Evolutionary conservation across 163 green algal genomes (phyloP).

Genomic region (Coccomyxa subellipsoidea): DNA sequence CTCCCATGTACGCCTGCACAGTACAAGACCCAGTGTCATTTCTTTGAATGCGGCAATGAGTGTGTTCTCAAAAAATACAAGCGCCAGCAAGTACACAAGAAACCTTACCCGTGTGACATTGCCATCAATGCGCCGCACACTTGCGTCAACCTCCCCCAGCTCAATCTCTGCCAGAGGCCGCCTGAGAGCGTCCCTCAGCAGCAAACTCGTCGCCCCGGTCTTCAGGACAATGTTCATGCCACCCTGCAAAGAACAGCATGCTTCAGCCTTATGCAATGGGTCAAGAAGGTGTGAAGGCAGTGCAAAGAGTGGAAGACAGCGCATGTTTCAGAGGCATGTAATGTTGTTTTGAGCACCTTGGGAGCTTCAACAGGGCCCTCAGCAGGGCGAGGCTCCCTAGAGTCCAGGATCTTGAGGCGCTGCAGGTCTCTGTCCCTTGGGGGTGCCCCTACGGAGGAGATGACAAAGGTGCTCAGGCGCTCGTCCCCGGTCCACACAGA

Average conservation of each 20-base stretch:
- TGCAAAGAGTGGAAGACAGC: too few relatives aligned
- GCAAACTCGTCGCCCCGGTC: conserved; percentile 26
- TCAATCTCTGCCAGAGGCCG: conserved; percentile 72
- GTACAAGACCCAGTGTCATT: too few relatives aligned
- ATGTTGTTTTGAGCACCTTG: background rate
- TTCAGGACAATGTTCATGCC: conserved; percentile 50
- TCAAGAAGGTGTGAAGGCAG: too few relatives aligned
- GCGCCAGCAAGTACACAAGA: background rate
- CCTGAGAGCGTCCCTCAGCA: conserved; percentile 55
- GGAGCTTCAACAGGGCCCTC: background rate
- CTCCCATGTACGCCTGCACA: conserved; percentile 50
- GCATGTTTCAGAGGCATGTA: too few relatives aligned
- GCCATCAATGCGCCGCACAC: conserved; percentile 15
- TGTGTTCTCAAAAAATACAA: background rate
- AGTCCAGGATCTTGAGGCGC: conserved; percentile 25
- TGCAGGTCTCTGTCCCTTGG: conserved; percentile 14
- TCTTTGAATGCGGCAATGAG: background rate
- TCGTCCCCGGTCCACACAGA: conserved; percentile 62
- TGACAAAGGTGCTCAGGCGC: conserved; percentile 51
- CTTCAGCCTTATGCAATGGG: background rate
- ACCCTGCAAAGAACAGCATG: background rate
- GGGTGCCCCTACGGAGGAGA: background rate
- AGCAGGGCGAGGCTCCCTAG: background rate
- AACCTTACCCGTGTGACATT: background rate
- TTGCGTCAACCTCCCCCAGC: conserved; percentile 37